Evolutionary conservation across 2,329 filamentous ascomycete species (phyloP), one percentile per base, ranked within the genome.

Genomic region (Sporothrix pseudoabietina): DNA sequence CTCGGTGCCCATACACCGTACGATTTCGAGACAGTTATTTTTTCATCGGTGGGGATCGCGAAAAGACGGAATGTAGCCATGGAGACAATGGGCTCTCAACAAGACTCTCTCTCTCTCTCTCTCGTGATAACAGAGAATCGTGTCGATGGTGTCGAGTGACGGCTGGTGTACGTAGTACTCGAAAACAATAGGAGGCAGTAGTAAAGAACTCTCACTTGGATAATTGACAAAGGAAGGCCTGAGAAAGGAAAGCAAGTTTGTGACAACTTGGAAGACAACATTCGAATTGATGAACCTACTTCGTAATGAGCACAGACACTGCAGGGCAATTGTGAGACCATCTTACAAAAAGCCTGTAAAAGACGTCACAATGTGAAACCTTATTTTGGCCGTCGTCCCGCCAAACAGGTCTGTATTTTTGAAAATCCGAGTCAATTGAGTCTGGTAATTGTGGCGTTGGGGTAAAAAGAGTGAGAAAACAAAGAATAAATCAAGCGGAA

Each of bases 311-410:
- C 26, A 59, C 26, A 59, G 55, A 59, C 16, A 14, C 55, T 59
- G 30, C 35, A 39, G 57, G 32, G 19, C 32, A 41, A 12, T 47
- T 30, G 7, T 16, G 22, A 49, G 12, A 35, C 14, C 26, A 49
- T 16, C 22, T 68, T 7, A 68, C 10, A n/a, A 32, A 52, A 32
- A 35, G 44, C n/a, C 44, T 16, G 65, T 44, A 68, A 3, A 49
- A 26, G 47, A 69, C 30, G 32, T 41, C 49, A 52, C 47, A 19
- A 69, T 41, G 49, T 69, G 66, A 69, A 22, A 69, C 66, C 66
- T 55, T 54, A 9, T 69, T 35, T 41, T 69, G 30, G 66, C 16
- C 47, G 65, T 69, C 66, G 66, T 26, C 47, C 49, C 8, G 47
- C 47, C 66, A 54, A 69, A 55, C 32, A 19, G 2, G 19, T 12